Evolutionary conservation across 106 monocot species (phyloP), one percentile per base, ranked within the genome.

Genomic region (Triglochin maritima): DNA sequence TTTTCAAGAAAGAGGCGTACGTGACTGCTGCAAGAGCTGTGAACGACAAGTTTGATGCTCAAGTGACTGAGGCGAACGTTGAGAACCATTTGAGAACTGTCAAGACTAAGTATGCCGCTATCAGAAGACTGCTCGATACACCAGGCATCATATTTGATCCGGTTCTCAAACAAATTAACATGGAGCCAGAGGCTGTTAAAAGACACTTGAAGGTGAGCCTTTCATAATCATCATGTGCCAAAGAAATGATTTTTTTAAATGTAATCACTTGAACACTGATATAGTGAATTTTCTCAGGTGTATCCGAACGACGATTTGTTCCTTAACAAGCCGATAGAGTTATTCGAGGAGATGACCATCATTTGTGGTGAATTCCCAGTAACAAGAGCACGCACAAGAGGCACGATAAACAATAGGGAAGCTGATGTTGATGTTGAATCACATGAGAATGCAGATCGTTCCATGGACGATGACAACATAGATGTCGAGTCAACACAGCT

Each of bases 31-130:
- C 79, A 13, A 50, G 42, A 57, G 79, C 79, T 65, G 74, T 79
- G 17, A 74, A 47, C 42, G 70, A 79, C 14, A 70, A 66, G 52
- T 79, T 79, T 64, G 60, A 70, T 14, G 41, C 73, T 7, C 42
- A 4, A 6, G 63, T 74, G 57, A 70, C 15, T 11, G 74, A 69
- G 17, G 48, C 74, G 8, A 74, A 79, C 55, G 74, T 79, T 8
- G 79, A 79, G 47, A 79, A 79, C 66, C 79, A 74, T 48, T n/a
- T 79, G 57, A 69, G 65, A 79, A 79, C 79, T 2, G 13, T 79
- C 59, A 79, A 66, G 65, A 66, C 63, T 11, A 55, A 57, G 8
- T 79, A 65, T 70, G 15, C 49, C 46, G 74, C 74, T 59, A 74
- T 79, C 12, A 74, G 57, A 69, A 79, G 41, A 46, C 51, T 79